These are phyloP conservation scores for Babesia ovata DNA, from an alignment of 169 alveolate genomes.

Conservation along the genomic window DNA sequence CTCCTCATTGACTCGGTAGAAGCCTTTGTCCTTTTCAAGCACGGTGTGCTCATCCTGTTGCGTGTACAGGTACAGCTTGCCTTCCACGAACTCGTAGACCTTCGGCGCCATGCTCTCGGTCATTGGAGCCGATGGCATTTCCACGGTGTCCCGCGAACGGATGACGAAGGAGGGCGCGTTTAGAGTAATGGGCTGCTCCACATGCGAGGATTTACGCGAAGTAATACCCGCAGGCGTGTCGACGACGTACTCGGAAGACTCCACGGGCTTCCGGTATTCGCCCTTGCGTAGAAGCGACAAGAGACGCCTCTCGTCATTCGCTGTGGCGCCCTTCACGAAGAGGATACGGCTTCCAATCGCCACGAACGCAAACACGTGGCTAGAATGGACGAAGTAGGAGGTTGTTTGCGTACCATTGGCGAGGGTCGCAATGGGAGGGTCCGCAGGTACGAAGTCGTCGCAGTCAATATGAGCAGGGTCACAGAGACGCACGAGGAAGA, in stretches of 20 bases:
- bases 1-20: slow-evolving; percentile 32
- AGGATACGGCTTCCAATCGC: not conserved
- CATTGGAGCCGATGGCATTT: not conserved
- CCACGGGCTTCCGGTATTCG: not conserved
- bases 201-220: not conserved
- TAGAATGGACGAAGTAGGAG: slow-evolving; percentile 9
- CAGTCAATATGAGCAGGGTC: slow-evolving; percentile 17
- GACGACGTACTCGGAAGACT: not conserved
- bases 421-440: slow-evolving; percentile 51
- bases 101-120: not conserved
- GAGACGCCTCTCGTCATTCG: slow-evolving; percentile 30
- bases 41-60: slow-evolving; percentile 22
- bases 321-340: slow-evolving; percentile 30
- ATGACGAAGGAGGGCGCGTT: not conserved
- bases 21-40: slow-evolving; percentile 2
- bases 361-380: slow-evolving; percentile 30
- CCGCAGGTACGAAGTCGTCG: slow-evolving; percentile 13
- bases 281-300: slow-evolving; percentile 11
- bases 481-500: slow-evolving; percentile 21
- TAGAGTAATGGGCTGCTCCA: not conserved
- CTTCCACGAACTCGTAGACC: slow-evolving; percentile 41
- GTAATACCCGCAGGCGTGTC: not conserved
- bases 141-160: not conserved
- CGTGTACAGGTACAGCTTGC: slow-evolving; percentile 19
- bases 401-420: slow-evolving; percentile 45